phyloP scores from a whole-genome alignment of 805 yeast species.

The Candida ovalis region DNA sequence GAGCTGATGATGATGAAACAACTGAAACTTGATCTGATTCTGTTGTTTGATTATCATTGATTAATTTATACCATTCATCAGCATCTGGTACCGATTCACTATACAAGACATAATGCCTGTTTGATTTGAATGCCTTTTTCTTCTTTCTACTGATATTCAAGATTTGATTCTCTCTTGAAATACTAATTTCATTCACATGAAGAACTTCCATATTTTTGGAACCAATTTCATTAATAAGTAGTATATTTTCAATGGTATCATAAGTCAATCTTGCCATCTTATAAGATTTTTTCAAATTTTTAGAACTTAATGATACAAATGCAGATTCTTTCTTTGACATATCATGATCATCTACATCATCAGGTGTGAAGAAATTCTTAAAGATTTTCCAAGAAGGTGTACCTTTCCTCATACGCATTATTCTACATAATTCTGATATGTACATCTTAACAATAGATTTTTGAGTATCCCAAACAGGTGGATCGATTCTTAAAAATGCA shows the following conservation, averaged over 20 bases:
- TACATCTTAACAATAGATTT: conserved; percentile 30
- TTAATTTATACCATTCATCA: conserved; percentile 23
- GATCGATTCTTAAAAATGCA: conserved; percentile 26
- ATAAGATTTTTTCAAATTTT: conserved; percentile 22
- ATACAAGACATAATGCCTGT: conserved; percentile 47
- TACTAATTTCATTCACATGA: conserved; percentile 19
- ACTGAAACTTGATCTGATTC: conserved; percentile 15
- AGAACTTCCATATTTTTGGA: conserved; percentile 21
- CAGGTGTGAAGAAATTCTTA: conserved; percentile 27
- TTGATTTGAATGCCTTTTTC: conserved; percentile 31
- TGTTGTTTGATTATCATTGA: conserved; percentile 11
- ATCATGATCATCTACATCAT: conserved; percentile 23
- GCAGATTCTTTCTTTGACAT: conserved; percentile 18
- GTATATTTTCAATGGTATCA: conserved; percentile 22
- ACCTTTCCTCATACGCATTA: conserved; percentile 19
- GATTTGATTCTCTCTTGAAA: conserved; percentile 24
- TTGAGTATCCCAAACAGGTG: conserved; percentile 32
- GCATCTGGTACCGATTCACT: conserved; percentile 73
- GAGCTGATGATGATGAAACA: conserved; percentile 13
- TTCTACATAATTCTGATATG: conserved; percentile 25
- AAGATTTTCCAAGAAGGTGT: conserved; percentile 23
- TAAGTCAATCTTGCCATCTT: conserved; percentile 13
- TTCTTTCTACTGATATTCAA: conserved; percentile 24
- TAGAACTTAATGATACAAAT: conserved; percentile 28
- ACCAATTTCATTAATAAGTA: conserved; percentile 20